Conservation (phyloP, 805 yeast genomes). For the Saccharomyces kudriavzevii region DNA sequence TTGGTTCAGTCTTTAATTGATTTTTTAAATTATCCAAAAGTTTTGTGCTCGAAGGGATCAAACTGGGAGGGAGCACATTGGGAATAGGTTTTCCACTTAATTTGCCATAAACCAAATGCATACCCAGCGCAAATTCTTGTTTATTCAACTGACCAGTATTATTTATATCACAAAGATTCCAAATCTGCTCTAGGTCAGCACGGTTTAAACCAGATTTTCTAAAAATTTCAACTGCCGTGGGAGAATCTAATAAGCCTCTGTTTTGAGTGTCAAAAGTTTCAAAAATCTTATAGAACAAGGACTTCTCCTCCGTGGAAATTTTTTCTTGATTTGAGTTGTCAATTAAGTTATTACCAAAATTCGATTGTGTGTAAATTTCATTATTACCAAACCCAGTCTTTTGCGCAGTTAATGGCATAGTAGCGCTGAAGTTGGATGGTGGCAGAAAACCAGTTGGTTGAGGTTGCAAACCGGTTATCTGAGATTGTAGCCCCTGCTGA, state of each 20-base stretch:
- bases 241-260: conserved; percentile 68
- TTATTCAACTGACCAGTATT: conserved; percentile 76
- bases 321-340: conserved; percentile 45
- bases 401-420: conserved; percentile 33
- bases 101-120: conserved; percentile 90
- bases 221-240: conserved; percentile 75
- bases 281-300: conserved; percentile 79
- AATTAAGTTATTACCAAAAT: conserved; percentile 29
- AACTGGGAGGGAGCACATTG: conserved; percentile 70
- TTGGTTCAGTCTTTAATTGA: conserved; percentile 22
- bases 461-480: conserved; percentile 29
- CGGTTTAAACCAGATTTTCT: conserved; percentile 86
- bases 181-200: conserved; percentile 77
- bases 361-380: conserved; percentile 32
- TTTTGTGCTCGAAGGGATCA: conserved; percentile 78
- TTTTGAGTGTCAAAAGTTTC: conserved; percentile 71
- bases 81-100: conserved; percentile 88
- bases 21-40: conserved; percentile 68
- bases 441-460: conserved; percentile 66
- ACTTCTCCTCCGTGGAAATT: conserved; percentile 80
- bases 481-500: conserved; percentile 35
- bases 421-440: conserved; percentile 32
- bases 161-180: conserved; percentile 81
- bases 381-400: conserved; percentile 41
- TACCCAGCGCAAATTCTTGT: conserved; percentile 92